Evolutionary conservation across 257 asterid genomes (phyloP).

Genomic region (Jacaranda copaia): DNA sequence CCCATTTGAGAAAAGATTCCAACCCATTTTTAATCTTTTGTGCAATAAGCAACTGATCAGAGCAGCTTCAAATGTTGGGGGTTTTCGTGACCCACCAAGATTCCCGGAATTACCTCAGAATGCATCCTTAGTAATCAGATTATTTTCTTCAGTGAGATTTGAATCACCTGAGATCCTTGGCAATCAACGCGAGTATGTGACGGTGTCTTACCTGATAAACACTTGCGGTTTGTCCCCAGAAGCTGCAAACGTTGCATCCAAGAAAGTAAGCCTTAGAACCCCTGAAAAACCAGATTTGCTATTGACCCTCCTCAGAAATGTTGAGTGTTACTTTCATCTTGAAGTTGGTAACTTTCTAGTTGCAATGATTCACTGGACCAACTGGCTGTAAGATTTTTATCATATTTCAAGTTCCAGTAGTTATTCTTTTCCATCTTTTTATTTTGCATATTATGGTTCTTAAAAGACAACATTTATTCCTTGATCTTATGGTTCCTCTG

Average conservation of each 20-base stretch:
- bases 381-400: too few species aligned
- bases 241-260: neutral
- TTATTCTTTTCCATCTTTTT: too few species aligned
- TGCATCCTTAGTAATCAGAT: neutral
- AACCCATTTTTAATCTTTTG: neutral
- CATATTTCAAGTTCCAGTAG: too few species aligned
- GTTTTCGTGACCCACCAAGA: neutral
- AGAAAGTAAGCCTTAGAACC: conserved; percentile 4
- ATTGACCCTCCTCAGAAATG: neutral
- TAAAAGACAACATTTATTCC: too few species aligned
- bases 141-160: neutral
- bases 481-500: too few species aligned
- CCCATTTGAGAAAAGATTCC: neutral
- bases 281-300: conserved; percentile 1
- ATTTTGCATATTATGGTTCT: too few species aligned
- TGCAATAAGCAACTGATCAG: neutral
- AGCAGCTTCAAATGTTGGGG: neutral
- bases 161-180: neutral
- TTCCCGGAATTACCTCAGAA: neutral
- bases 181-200: neutral
- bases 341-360: too few species aligned
- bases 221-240: neutral
- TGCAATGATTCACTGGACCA: too few species aligned
- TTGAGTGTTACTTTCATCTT: too few species aligned
- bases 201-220: neutral